Evolutionary conservation across 2,329 filamentous ascomycete genomes (phyloP), one percentile per base, ranked within the genome.

Genomic region (Colletotrichum trifolii): DNA sequence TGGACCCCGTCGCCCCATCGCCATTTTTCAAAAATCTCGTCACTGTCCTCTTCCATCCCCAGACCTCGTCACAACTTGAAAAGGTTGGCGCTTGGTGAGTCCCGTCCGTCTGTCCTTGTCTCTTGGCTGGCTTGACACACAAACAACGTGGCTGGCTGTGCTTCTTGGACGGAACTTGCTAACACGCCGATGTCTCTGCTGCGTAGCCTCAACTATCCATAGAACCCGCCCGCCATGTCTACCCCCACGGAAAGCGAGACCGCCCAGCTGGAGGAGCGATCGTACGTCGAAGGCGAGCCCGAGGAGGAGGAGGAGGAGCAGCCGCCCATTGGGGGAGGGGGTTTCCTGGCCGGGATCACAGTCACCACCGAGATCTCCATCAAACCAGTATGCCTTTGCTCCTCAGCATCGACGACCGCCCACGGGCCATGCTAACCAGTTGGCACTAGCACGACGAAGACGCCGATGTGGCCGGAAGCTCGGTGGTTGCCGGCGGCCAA

Each of bases 291-390:
- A 8, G 52, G 36, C 8, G 40, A 45, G 4, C 13, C 50, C n/a
- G 50, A 13, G 12, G 8, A 46, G n/a, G 13, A n/a, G 50, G 39
- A 43, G 43, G 54, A 57, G 36, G 15, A 49, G 35, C 45, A 57
- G 45, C 12, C 45, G 3, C 48, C 15, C 36, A 36, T 34, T 12
- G 54, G 54, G 10, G 36, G 36, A 5, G 13, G 42, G 42, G 13
- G 13, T n/a, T 57, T 48, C 43, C 12, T 47, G 35, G 38, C 54
- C 8, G 54, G 54, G 15, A 57, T 57, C 36, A 57, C 45, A n/a
- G 54, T 57, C 36, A 57, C 54, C 8, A 57, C 54, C 9, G 54
- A 57, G n/a, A 57, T 57, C 3, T 47, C 45, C 43, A 57, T 57
- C 35, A 38, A 39, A 13, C 35, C 15, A 10, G 54, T 57, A 42